These are phyloP conservation scores for Heritiera fomes DNA, from an alignment of 345 rosid genomes.

Conservation along the genomic window DNA sequence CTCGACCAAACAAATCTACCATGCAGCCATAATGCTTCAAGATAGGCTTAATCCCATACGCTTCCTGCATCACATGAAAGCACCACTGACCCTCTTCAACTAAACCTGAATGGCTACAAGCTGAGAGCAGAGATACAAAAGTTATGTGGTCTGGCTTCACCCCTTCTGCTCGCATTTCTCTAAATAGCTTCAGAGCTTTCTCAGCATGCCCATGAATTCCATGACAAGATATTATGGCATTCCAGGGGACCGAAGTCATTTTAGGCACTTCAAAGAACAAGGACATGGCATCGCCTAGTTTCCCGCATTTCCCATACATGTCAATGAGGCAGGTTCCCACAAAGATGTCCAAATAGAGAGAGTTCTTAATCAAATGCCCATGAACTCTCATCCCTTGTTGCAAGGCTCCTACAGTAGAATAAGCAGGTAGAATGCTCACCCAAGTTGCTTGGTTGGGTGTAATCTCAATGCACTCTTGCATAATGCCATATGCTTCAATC, in stretches of 20 bases:
- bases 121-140: slow-evolving; percentile 54
- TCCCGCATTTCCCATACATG: slow-evolving; percentile 66
- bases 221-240: slow-evolving; percentile 55
- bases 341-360: slow-evolving; percentile 41
- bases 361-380: slow-evolving; percentile 41
- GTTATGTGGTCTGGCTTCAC: slow-evolving; percentile 62
- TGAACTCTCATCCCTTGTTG: slow-evolving; percentile 58
- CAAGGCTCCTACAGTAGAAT: slow-evolving; percentile 54
- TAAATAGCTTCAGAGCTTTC: slow-evolving; percentile 47
- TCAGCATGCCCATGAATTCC: slow-evolving; percentile 54
- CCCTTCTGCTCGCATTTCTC: slow-evolving; percentile 46
- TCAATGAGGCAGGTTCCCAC: slow-evolving; percentile 58
- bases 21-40: slow-evolving; percentile 66
- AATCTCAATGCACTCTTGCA: slow-evolving; percentile 44
- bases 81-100: slow-evolving; percentile 53
- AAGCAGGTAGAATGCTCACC: slow-evolving; percentile 61
- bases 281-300: slow-evolving; percentile 47
- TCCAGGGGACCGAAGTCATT: slow-evolving; percentile 54
- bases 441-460: slow-evolving; percentile 55
- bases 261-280: slow-evolving; percentile 47
- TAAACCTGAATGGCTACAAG: slow-evolving; percentile 68
- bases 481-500: slow-evolving; percentile 38
- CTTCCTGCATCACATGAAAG: slow-evolving; percentile 47
- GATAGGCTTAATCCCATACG: slow-evolving; percentile 45
- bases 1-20: slow-evolving; percentile 64